These are phyloP conservation scores for Aspergillus ruber DNA, from an alignment of 2,329 filamentous ascomycete genomes.

Conservation along the genomic window DNA sequence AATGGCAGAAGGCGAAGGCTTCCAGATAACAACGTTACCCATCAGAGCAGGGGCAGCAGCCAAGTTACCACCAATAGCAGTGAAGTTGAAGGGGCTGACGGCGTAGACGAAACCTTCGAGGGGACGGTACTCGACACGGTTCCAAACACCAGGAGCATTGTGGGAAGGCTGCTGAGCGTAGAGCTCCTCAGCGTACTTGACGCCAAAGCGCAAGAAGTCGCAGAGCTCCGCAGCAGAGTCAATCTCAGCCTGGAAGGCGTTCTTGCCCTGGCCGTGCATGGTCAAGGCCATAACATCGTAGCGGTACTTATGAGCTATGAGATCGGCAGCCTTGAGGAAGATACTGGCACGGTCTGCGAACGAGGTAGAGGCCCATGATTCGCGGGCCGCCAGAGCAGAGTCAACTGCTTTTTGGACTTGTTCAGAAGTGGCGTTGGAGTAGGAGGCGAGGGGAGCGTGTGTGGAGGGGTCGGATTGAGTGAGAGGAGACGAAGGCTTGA, in stretches of 20 bases:
- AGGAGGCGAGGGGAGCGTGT: slow-evolving; percentile 73
- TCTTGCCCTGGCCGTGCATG: slow-evolving; percentile 96
- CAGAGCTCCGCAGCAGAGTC: slow-evolving; percentile 86
- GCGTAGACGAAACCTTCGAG: slow-evolving; percentile 95
- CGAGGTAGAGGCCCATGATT: slow-evolving; percentile 75
- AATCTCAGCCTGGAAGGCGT: slow-evolving; percentile 98
- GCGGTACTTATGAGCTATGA: slow-evolving; percentile 85
- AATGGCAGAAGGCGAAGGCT: slow-evolving; percentile 84
- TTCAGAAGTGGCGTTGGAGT: slow-evolving; percentile 70
- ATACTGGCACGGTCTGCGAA: slow-evolving; percentile 88
- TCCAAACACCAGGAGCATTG: slow-evolving; percentile 81
- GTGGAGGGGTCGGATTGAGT: slow-evolving; percentile 78
- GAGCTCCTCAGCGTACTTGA: slow-evolving; percentile 85
- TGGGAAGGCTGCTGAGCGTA: slow-evolving; percentile 82
- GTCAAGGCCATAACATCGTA: slow-evolving; percentile 96
- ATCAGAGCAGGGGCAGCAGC: slow-evolving; percentile 76
- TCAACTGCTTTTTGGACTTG: slow-evolving; percentile 77
- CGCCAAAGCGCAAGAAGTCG: slow-evolving; percentile 88
- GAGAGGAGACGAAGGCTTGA: slow-evolving; percentile 25
- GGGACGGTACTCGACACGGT: slow-evolving; percentile 80
- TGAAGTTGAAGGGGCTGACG: slow-evolving; percentile 94
- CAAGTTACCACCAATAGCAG: slow-evolving; percentile 84
- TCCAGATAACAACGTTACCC: slow-evolving; percentile 95
- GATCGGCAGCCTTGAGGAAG: slow-evolving; percentile 91
- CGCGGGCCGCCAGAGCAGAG: slow-evolving; percentile 76